phyloP scores from a whole-genome alignment of 495 filamentous ascomycete genomes.

The Pseudevernia furfuracea region DNA sequence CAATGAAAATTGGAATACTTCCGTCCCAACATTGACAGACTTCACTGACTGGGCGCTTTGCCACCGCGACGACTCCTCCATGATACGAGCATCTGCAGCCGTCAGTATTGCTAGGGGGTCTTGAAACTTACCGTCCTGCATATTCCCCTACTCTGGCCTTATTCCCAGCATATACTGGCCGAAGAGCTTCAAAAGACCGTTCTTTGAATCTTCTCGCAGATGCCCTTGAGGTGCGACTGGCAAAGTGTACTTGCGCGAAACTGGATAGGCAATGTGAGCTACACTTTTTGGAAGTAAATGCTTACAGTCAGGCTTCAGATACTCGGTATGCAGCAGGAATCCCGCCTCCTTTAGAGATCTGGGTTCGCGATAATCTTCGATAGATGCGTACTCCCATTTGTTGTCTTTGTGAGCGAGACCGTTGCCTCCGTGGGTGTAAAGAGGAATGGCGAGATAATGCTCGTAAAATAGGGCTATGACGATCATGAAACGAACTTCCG shows the following conservation, averaged over 20 bases:
- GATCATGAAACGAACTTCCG: conserved; percentile 22
- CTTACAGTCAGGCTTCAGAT: conserved; percentile 1
- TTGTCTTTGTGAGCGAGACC: conserved; percentile 19
- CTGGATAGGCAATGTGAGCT: conserved; percentile 22
- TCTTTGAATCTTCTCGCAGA: background rate
- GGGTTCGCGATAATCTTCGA: conserved; percentile 19
- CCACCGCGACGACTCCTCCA: background rate
- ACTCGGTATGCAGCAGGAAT: background rate
- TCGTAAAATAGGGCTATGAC: conserved; percentile 17
- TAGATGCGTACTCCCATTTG: conserved; percentile 21
- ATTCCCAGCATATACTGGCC: background rate
- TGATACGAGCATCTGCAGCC: background rate
- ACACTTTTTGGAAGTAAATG: conserved; percentile 7
- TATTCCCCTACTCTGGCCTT: background rate
- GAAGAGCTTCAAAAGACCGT: background rate
- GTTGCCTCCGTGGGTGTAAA: conserved; percentile 23
- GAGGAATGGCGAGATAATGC: conserved; percentile 23
- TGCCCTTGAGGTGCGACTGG: conserved; percentile 15
- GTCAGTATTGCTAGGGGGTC: background rate
- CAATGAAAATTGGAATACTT: background rate
- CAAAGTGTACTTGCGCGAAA: conserved; percentile 18
- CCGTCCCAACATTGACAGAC: too few relatives aligned
- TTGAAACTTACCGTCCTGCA: background rate
- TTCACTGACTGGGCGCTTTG: background rate
- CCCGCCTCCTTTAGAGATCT: background rate